Base-by-base conservation (phyloP, 352 stramenopile genomes). In the Globisporangium canariense region DNA sequence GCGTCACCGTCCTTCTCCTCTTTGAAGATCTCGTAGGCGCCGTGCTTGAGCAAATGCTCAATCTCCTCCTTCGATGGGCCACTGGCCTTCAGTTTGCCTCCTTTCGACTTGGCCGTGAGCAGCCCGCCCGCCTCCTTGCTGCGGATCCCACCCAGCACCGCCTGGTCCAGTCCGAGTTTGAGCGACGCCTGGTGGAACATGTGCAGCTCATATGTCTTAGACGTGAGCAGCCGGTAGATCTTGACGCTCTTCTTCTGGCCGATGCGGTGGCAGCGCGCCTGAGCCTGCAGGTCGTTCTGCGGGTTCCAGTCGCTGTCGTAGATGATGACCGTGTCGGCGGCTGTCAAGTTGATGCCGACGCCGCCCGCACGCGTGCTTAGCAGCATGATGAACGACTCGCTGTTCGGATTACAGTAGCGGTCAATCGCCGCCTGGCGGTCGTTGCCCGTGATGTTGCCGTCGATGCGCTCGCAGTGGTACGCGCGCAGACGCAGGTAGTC, bases 241-340 rank as follows among this genome's bases (percentile, higher is more conserved):
- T 97, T 97, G 34, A 98, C 93, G 46, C 77, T 90, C 64, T 98
- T 98, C 64, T 90, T 97, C 67, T 98, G 93, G 4, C 93, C 93
- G 58, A 98, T 98, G 25, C 93, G 86, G 71, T 98, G 93, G 62
- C 89, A 97, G 30, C 90, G 90, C 30, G 92, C 91, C 70, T 97
- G 88, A 0, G 92, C 92, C 69, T 98, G 92, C 30, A 98, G 73
- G 69, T 98, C 91, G 56, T 97, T 97, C 67, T 98, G 97, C 5
- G 97, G 97, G 68, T 99, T 99, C 97, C 97, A 99, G 77, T 99
- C 98, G 60, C 79, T 97, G 77, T 99, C 97, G 74, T 98, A 99
- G 54, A 99, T 96, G 66, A 96, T 96, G 7, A 94, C 88, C 4
- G 86, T 94, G 64, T 96, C 88, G 4, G 88, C 88, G 0, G 88